Percentiles rank a stretch among this genome's conserved stretches.
Evolutionary conservation across 148 eudicot species (phyloP).

Genomic region (Rhododendron henanense): DNA sequence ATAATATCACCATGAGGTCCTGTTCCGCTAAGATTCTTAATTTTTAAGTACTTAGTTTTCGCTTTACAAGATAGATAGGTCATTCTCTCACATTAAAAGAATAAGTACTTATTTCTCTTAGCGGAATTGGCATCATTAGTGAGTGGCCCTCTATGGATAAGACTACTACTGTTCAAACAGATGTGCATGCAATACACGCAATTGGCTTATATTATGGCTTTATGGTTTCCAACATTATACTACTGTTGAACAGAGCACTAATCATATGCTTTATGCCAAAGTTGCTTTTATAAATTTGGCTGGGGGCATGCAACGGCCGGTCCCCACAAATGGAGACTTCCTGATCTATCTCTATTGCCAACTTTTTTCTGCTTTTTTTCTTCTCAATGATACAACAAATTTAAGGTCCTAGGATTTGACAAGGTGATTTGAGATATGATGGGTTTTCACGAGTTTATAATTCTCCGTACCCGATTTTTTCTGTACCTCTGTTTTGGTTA

Average conservation of each 20-base stretch:
- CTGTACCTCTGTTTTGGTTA: not conserved
- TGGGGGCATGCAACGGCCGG: not conserved
- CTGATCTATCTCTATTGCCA: not conserved
- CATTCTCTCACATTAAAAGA: too few species aligned
- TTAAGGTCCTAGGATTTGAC: not conserved
- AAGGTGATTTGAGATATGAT: not conserved
- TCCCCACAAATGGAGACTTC: not conserved
- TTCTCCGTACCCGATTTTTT: not conserved
- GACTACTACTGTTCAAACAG: not conserved
- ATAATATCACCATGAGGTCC: too few species aligned
- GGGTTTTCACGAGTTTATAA: not conserved
- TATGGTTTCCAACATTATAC: not conserved
- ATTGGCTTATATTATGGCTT: not conserved
- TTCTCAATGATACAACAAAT: not conserved
- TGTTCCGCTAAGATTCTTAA: too few species aligned
- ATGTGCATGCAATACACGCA: not conserved
- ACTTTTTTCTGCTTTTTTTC: not conserved
- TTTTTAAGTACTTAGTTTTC: too few species aligned
- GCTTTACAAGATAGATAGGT: rapidly evolving
- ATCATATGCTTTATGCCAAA: not conserved
- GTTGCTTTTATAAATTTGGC: not conserved
- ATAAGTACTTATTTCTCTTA: too few species aligned
- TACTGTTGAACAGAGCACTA: not conserved
- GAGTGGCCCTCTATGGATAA: not conserved
- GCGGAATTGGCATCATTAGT: not conserved